These are phyloP conservation scores for Cytospora mali DNA, from an alignment of 2,329 filamentous ascomycete species.

Conservation along the genomic window DNA sequence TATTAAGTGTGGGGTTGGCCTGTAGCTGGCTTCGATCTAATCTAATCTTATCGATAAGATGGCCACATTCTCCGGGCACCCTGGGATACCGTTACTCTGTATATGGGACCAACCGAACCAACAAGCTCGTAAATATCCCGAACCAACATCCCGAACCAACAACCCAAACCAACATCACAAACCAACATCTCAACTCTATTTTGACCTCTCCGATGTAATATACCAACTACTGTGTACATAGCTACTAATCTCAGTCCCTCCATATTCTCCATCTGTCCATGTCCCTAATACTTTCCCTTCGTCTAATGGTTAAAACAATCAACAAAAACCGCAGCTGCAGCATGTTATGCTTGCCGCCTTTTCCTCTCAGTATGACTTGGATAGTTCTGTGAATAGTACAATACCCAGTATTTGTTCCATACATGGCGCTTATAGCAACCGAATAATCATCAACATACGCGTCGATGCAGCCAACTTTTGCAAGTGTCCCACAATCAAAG, in stretches of 20 bases:
- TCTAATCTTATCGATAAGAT: conserved; percentile 27
- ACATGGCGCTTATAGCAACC: too few species aligned
- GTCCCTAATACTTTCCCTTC: neutral
- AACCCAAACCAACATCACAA: too few species aligned
- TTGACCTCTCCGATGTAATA: neutral
- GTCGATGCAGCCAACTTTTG: neutral
- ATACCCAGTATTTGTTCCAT: too few species aligned
- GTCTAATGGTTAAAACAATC: neutral
- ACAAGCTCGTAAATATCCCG: neutral
- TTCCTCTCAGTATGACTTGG: neutral
- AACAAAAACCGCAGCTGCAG: neutral
- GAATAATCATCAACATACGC: neutral
- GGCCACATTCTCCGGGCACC: neutral
- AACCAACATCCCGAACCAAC: conserved; percentile 3
- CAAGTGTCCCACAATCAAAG: too few species aligned
- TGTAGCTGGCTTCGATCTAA: neutral
- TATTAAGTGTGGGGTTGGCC: neutral
- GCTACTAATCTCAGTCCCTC: too few species aligned
- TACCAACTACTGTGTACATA: neutral
- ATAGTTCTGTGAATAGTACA: neutral
- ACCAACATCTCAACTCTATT: conserved; percentile 4
- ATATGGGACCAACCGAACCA: neutral
- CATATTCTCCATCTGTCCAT: neutral
- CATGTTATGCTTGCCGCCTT: neutral
- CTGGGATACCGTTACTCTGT: neutral